Base-by-base conservation (phyloP, 2,329 filamentous ascomycete species). In the Aspergillus transmontanensis region DNA sequence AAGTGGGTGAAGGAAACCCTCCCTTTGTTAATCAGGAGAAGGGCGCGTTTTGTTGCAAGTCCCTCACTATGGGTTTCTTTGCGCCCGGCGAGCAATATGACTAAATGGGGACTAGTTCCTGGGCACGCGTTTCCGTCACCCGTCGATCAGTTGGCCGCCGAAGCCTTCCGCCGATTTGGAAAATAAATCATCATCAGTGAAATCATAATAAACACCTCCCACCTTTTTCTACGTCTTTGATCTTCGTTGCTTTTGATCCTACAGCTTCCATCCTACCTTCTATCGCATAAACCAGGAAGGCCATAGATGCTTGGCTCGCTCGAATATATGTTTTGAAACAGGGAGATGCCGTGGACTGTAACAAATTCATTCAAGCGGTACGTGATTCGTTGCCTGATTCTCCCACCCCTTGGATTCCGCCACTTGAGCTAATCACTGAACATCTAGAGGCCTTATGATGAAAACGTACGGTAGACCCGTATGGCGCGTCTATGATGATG, bases 361-460 rank as follows among this genome's bases (percentile, higher is more conserved):
- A 82, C 81, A 68, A 83, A 83, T 74, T 82, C 80, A 68, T 82
- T 81, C 69, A 82, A 82, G 76, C 79, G 81, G 81, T 82, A 78
- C 34, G 69, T 64, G 45, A 57, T 30, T 23, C 54, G 28, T 43
- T 69, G 14, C 43, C 50, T 36, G 39, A 53, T 11, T 56, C 62
- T n/a, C 57, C 41, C 57, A 39, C 57, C 41, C 50, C 60, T 60
- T 58, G 58, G 53, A 36, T 53, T 30, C 58, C 50, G 21, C 43
- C n/a, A 60, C 59, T 23, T 39, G 21, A 26, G 6, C 53, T 58
- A 59, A 55, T 43, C 26, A 36, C 23, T 12, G 45, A 57, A 64
- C 55, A 59, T 53, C n/a, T 67, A 82, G 81, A 75, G 80, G 80
- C 72, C 78, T 82, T 66, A 81, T 80, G 78, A 81, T 80, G 78